Base-by-base conservation (phyloP, 2,329 filamentous ascomycete genomes). In the Neonectria coccinea region DNA sequence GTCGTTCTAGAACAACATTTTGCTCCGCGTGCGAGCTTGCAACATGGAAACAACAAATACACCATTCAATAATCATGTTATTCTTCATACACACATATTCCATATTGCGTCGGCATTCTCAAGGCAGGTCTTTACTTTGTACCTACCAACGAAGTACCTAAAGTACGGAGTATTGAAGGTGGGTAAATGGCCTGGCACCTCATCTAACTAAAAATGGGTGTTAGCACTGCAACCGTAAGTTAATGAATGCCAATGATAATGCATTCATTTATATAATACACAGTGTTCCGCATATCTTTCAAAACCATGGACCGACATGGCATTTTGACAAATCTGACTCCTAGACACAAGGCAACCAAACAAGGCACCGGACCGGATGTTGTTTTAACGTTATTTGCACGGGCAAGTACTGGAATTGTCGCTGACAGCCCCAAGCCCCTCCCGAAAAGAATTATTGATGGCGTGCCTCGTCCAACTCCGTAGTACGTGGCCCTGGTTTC, bases 401-500 rank as follows among this genome's bases (percentile, higher is more conserved):
- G n/a, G 39, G n/a, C 31, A 27, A 29, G 4, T 12, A n/a, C 31
- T 22, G 45, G 29, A 44, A 45, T 39, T 47, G 31, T 27, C 5
- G 11, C 22, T 11, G 25, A 27, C 33, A 29, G 2, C 29, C 51
- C 41, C 12, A 39, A 55, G 18, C 11, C 29, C 3, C 3, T 42
- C 12, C 22, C 7, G 36, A 9, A 20, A 16, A 42, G 39, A 39
- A 56, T 51, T 29, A 59, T 50, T 33, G 51, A 64, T 64, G 56
- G 61, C 56, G 56, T 64, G 61, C 56, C 56, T 56, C 33, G 36
- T 63, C 56, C 55, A 51, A 61, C 59, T 6, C 6, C 25, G 25
- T 25, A 25, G 25, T 25, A 25, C 25, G 25, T 64, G 57, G 54
- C 60, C 61, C 54, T 54, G 42, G 66, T 64, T 67, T 68, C 66